These are phyloP conservation scores for Vaccinium macrocarpon DNA, from an alignment of 148 eudicot genomes.

Conservation along the genomic window DNA sequence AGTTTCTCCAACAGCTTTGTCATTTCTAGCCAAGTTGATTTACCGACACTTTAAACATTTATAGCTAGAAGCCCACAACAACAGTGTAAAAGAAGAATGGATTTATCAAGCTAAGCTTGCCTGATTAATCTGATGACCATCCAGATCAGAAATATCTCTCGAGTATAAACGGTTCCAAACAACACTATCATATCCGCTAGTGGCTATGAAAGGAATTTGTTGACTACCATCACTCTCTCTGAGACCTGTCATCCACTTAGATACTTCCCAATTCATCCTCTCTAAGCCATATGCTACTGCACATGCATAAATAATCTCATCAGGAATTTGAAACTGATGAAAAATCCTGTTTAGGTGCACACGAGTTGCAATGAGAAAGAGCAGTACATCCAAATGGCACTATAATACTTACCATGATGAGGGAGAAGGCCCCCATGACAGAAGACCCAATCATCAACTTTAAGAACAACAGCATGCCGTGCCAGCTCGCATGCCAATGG, in stretches of 20 bases:
- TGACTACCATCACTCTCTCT: slow-evolving; percentile 38
- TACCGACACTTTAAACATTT: neutral
- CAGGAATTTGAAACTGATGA: neutral
- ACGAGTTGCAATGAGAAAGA: neutral
- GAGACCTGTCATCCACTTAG: slow-evolving; percentile 78
- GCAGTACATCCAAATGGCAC: neutral
- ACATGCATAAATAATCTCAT: slow-evolving; percentile 17
- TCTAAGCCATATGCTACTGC: slow-evolving; percentile 87
- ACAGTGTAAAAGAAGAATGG: neutral
- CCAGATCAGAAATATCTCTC: slow-evolving; percentile 64
- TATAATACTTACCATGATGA: slow-evolving; percentile 71
- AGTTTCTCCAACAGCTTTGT: neutral
- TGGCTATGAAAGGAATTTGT: slow-evolving; percentile 71
- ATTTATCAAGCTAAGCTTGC: slow-evolving; percentile 26
- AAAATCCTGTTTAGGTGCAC: neutral
- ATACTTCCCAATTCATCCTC: slow-evolving; percentile 84
- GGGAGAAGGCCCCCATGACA: slow-evolving; percentile 99
- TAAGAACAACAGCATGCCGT: slow-evolving; percentile 77
- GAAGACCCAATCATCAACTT: slow-evolving; percentile 92
- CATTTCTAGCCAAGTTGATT: neutral
- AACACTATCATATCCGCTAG: slow-evolving; percentile 91
- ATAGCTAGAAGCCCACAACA: neutral
- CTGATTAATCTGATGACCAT: slow-evolving; percentile 63
- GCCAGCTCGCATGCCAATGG: slow-evolving; percentile 88
- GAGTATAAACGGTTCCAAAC: slow-evolving; percentile 98